These are phyloP conservation scores for Lasiodiplodia sp. DNA, from an alignment of 2,329 filamentous ascomycete genomes.

Conservation along the genomic window DNA sequence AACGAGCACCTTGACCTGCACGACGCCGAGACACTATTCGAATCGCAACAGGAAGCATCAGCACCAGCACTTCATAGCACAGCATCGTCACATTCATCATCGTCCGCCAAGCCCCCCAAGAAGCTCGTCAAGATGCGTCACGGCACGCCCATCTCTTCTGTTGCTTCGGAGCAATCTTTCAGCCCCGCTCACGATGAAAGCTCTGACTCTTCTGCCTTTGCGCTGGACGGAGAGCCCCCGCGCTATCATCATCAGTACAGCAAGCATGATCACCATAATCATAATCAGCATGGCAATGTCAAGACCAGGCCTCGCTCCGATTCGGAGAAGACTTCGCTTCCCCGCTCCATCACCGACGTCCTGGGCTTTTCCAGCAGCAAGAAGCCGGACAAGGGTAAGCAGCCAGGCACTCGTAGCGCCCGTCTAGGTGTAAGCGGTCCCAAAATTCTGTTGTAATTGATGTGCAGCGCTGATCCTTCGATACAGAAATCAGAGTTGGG, in stretches of 20 bases:
- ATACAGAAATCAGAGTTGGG: slow-evolving; percentile 53
- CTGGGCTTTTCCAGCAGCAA: slow-evolving; percentile 43
- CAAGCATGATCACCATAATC: not conserved
- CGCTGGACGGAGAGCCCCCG: slow-evolving; percentile 28
- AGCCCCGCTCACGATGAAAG: slow-evolving; percentile 33
- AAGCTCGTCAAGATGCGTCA: slow-evolving; percentile 43
- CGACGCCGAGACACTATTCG: slow-evolving; percentile 47
- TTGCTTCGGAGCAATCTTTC: slow-evolving; percentile 37
- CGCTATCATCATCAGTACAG: slow-evolving; percentile 25
- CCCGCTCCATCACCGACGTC: slow-evolving; percentile 45
- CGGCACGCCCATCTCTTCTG: slow-evolving; percentile 29
- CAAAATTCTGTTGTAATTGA: too few species aligned
- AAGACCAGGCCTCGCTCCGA: slow-evolving; percentile 32
- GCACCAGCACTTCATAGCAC: slow-evolving; percentile 1
- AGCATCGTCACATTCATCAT: slow-evolving; percentile 36
- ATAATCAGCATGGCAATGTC: slow-evolving; percentile 31
- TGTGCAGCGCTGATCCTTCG: not conserved
- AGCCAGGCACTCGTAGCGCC: slow-evolving; percentile 33
- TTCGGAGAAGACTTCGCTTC: slow-evolving; percentile 44
- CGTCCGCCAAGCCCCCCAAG: slow-evolving; percentile 36
- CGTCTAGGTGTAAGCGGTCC: slow-evolving; percentile 45
- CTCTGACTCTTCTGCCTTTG: slow-evolving; percentile 31
- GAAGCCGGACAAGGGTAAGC: slow-evolving; percentile 34
- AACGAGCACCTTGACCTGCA: slow-evolving; percentile 58
- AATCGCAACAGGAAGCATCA: slow-evolving; percentile 14